These are phyloP conservation scores for Septoria linicola DNA, from an alignment of 2,329 filamentous ascomycete genomes.

Conservation along the genomic window DNA sequence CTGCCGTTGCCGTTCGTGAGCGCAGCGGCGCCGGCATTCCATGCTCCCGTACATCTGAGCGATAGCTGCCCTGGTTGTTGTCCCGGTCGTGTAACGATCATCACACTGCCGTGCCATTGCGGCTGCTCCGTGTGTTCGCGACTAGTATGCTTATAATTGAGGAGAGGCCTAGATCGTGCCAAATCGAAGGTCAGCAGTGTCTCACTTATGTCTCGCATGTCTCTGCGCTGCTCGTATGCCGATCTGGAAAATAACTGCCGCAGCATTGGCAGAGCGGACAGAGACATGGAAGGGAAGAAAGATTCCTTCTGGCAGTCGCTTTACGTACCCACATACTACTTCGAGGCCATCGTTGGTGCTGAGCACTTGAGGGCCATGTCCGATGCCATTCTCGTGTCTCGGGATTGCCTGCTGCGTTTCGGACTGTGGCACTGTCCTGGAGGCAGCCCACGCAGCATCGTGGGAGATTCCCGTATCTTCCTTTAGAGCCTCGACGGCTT, in stretches of 20 bases:
- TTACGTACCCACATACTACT: constrained; percentile 69
- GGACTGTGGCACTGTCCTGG: constrained; percentile 7
- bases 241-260: too few relatives aligned
- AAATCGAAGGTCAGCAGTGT: too few relatives aligned
- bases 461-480: constrained; percentile 16
- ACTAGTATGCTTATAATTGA: constrained; percentile 77
- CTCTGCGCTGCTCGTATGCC: too few relatives aligned
- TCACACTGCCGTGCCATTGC: constrained; percentile 79
- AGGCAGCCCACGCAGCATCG: constrained; percentile 15
- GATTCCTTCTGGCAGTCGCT: too few relatives aligned
- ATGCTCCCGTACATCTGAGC: constrained; percentile 54
- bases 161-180: too few relatives aligned
- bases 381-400: constrained; percentile 38
- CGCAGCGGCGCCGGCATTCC: constrained; percentile 34
- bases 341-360: constrained; percentile 49
- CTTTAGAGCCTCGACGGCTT: constrained; percentile 15
- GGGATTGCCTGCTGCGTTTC: constrained; percentile 20
- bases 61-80: constrained; percentile 61
- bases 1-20: constrained; percentile 19
- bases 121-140: constrained; percentile 47
- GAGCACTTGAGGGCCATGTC: constrained; percentile 44
- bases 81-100: constrained; percentile 76
- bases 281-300: too few relatives aligned
- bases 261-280: too few relatives aligned
- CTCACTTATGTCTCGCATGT: too few relatives aligned